Base-by-base conservation (phyloP, 139 green algal genomes). In the Chlorella sp. region DNA sequence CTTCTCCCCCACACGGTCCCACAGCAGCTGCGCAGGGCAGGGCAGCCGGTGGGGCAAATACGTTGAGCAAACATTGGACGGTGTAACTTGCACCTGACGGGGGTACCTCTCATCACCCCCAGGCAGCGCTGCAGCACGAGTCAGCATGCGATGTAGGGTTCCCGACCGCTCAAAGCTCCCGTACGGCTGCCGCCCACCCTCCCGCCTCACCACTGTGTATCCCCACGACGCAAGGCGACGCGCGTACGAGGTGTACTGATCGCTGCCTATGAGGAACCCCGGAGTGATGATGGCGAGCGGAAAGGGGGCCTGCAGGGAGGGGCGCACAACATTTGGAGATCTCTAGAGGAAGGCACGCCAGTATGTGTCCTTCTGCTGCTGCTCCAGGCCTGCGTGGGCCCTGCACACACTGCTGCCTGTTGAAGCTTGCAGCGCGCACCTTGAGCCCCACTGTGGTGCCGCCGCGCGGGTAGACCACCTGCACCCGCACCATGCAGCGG, bases 211-310 rank as follows among this genome's bases (percentile, higher is more conserved):
- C 3, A 87, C 75, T 1, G 85, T 75, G 56, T 87, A 92, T 17
- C 92, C 92, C 88, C 88, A 93, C 28, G 32, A 81, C 13, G 91
- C 91, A 60, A 94, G 72, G 20, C 88, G 88, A 25, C 86, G 68
- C 0, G 91, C 91, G 57, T 94, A 92, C 62, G 94, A 94, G 3
- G 71, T 34, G 81, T 98, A 98, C 73, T 87, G 80, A 6, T 94
- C 92, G 28, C 82, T 74, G 21, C 83, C 82, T 17, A 98, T 81
- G 21, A 98, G 90, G 82, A 98, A 99, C 18, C 96, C 96, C 13
- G 90, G 79, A 25, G 89, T 95, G 84, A 98, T 91, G 30, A 99
- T 91, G 6, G 93, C 95, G 67, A 99, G 82, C 6, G 96, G 96
- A 82, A 95, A 98, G 21, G 95, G 95, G 4, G 92, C 86, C 17